Evolutionary conservation across 345 rosid species (phyloP).

Genomic region (Salix udensis): DNA sequence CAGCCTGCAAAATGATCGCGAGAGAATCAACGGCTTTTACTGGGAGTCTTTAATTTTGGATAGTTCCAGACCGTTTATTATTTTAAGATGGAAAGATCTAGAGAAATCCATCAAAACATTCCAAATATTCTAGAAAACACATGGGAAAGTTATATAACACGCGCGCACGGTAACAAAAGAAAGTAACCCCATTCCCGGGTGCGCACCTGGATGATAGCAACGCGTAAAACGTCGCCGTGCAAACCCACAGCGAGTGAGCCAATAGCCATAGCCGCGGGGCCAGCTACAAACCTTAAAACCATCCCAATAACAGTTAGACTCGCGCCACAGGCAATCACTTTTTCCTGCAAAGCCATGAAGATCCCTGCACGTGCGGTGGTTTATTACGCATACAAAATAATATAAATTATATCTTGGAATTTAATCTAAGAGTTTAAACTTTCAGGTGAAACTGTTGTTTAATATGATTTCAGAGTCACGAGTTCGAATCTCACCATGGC

Average conservation of each 20-base stretch:
- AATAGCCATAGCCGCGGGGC: conserved; percentile 74
- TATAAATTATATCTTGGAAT: too few relatives aligned
- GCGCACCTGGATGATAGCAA: conserved; percentile 61
- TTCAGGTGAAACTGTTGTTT: too few relatives aligned
- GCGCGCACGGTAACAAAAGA: too few relatives aligned
- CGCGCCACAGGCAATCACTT: conserved; percentile 67
- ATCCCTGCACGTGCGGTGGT: conserved; percentile 45
- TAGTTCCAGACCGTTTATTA: not conserved
- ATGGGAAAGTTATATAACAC: too few relatives aligned
- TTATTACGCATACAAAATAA: not conserved
- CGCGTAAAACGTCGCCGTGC: conserved; percentile 65
- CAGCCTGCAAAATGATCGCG: conserved; percentile 43
- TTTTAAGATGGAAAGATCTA: too few relatives aligned
- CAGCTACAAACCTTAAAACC: conserved; percentile 61
- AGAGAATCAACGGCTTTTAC: not conserved
- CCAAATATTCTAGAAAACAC: too few relatives aligned
- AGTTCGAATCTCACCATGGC: too few relatives aligned
- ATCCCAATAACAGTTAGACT: conserved; percentile 49
- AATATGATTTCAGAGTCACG: too few relatives aligned
- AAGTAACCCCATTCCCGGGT: too few relatives aligned
- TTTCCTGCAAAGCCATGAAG: conserved; percentile 79
- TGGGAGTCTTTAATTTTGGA: not conserved
- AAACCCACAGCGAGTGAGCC: conserved; percentile 61
- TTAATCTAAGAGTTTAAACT: too few relatives aligned
- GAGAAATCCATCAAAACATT: too few relatives aligned